Base-by-base conservation (phyloP, 2,329 filamentous ascomycete species). In the Fusarium poae region DNA sequence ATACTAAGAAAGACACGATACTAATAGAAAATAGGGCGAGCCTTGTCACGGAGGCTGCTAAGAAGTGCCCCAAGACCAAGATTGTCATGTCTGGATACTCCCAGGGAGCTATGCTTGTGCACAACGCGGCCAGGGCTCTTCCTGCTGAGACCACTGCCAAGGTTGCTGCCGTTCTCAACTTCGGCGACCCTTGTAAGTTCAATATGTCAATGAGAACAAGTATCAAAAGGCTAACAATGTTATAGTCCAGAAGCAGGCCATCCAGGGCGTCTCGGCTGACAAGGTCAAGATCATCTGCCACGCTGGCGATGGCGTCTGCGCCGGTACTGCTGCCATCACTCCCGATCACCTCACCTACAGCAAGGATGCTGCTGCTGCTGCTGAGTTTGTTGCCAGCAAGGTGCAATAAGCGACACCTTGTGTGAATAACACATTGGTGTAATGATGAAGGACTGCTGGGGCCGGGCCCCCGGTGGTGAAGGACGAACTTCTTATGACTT, bases 41-140 rank as follows among this genome's bases (percentile, higher is more conserved):
- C 29, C 66, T 74, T 58, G 65, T 74, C 27, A 29, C 69, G 42
- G 23, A 81, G 65, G 81, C 82, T 8, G 76, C 78, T 42, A 68
- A 72, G 18, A 74, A 78, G 40, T 85, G 83, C 63, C 82, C 83
- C 9, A 73, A 78, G 50, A 84, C 83, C 13, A 77, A 80, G 58
- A 75, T 85, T 23, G 80, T 84, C 39, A 77, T 84, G 68, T 78
- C 81, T 9, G 83, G 83, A 5, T 85, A 85, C 72, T 83, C 81
- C 68, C 82, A 81, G 60, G 79, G 77, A 46, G 72, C 72, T 23
- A 76, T 75, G 70, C 67, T 78, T 9, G 81, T 83, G 1, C 83
- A 84, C 74, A 82, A 83, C 29, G 82, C 81, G 3, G 82, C 81
- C 25, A 74, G 70, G 9, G 63, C 68, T 57, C 72, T 81, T 34